phyloP scores from a whole-genome alignment of 1,139 yeast genomes.

The Groenewaldozyma sp. region DNA sequence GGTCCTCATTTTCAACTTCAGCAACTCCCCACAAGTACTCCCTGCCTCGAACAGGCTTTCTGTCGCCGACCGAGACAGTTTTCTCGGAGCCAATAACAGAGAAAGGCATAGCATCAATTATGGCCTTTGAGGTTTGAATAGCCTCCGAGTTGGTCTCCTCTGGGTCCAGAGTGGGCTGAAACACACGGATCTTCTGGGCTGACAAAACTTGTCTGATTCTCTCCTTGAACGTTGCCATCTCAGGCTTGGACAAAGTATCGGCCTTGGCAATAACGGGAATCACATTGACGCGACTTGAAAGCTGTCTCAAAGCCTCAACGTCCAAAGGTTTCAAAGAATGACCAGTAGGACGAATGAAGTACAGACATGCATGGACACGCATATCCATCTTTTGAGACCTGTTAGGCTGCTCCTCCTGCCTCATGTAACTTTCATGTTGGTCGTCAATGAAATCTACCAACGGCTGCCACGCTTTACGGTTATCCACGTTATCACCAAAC shows the following conservation, averaged over 20 bases:
- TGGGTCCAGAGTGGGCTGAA: conserved; percentile 58
- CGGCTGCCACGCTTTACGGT: conserved; percentile 88
- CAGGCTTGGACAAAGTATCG: conserved; percentile 80
- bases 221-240: conserved; percentile 70
- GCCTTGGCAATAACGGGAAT: conserved; percentile 94
- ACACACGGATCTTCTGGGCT: conserved; percentile 84
- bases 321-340: conserved; percentile 91
- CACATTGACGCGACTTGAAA: conserved; percentile 81
- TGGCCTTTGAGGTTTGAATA: conserved; percentile 36
- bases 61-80: conserved; percentile 69
- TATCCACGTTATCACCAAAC: conserved; percentile 93
- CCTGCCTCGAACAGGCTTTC: conserved; percentile 76
- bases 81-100: conserved; percentile 88
- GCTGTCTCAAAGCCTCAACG: conserved; percentile 83
- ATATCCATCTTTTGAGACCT: conserved; percentile 54
- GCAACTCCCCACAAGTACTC: conserved; percentile 97
- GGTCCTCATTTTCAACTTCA: conserved; percentile 91
- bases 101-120: conserved; percentile 89
- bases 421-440: conserved; percentile 90
- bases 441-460: conserved; percentile 91
- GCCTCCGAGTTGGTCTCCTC: conserved; percentile 46
- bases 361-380: conserved; percentile 91
- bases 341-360: conserved; percentile 94
- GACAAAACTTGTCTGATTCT: conserved; percentile 83
- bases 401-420: conserved; percentile 92